A percentile compares a stretch with the other conserved stretches of the same genome.
These are phyloP conservation scores for Cucurbita moschata DNA, from an alignment of 306 rosid species.

Conservation along the genomic window DNA sequence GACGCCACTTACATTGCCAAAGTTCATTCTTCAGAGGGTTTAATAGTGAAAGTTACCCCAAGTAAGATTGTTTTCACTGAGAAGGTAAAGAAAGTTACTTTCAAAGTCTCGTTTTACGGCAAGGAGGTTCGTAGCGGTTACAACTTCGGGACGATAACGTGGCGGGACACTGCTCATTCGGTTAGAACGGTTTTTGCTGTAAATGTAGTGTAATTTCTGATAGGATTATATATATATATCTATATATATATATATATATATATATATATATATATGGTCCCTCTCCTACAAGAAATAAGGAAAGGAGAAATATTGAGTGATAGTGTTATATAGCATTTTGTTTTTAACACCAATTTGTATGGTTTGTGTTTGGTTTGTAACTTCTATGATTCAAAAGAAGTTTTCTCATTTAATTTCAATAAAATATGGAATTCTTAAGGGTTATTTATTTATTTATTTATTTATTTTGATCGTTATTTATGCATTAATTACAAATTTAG, in stretches of 20 bases:
- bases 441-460: no score
- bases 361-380: not conserved
- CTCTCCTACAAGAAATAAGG: not conserved
- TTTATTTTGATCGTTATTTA: no score
- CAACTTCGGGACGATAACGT: conserved; percentile 67
- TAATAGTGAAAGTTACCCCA: conserved; percentile 50
- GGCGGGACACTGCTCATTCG: conserved; percentile 56
- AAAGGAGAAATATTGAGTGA: not conserved
- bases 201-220: conserved; percentile 33
- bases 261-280: not conserved
- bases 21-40: conserved; percentile 46
- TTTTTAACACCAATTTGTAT: not conserved
- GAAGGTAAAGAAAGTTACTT: conserved; percentile 29
- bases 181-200: conserved; percentile 58
- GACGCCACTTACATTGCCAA: conserved; percentile 56
- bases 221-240: not conserved
- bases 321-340: not conserved
- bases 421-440: not conserved
- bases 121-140: conserved; percentile 56
- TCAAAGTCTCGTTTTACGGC: conserved; percentile 44
- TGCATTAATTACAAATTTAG: no score
- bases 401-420: not conserved
- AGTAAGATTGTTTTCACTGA: conserved; percentile 38
- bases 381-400: not conserved
- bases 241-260: not conserved